Base-by-base conservation (phyloP, 768 basidiomycete species). In the Tubosaeta sp. region DNA sequence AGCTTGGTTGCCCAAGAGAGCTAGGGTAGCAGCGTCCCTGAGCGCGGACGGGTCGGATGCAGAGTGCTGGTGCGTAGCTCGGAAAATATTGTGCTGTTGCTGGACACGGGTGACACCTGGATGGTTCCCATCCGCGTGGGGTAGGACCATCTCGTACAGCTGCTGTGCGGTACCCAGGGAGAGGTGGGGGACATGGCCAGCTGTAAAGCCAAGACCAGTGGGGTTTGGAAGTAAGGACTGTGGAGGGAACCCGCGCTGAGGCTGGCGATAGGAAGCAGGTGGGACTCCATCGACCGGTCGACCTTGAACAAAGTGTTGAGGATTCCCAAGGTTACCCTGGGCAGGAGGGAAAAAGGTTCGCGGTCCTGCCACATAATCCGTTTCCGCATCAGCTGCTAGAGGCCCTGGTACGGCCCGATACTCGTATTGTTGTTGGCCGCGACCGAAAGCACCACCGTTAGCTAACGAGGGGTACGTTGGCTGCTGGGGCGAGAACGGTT, bases 41-140 rank as follows among this genome's bases (percentile, higher is more conserved):
- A 90, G 73, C 9, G 82, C 78, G 30, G 87, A 86, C 4, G 88
- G 89, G 62, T 91, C 89, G 2, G 88, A 90, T 4, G 87, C 79
- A 31, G 88, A 90, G 67, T 91, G 88, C 55, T 90, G 89, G 66
- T 91, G 88, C 22, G 78, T 81, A 24, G 73, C 76, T 32, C 86
- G 84, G 72, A 86, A 90, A 40, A 77, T 77, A 58, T 82, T 83
- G 62, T 84, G 84, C 62, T 88, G 87, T 59, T 89, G 87, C 66
- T 90, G 88, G 44, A 88, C 81, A 57, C 87, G 87, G 45, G 81
- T 76, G 51, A 87, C 82, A 29, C 86, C 79, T 31, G 84, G 78
- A 62, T 82, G 76, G 46, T 77, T 81, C 54, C 73, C 75, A 55
- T 85, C 81, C 14, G 51, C 35, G 29, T 68, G 59, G 49, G 78